Percentiles rank a stretch among this genome's conserved stretches.
phyloP scores from a whole-genome alignment of 139 green algal species.

The Picochlorum sp. region DNA sequence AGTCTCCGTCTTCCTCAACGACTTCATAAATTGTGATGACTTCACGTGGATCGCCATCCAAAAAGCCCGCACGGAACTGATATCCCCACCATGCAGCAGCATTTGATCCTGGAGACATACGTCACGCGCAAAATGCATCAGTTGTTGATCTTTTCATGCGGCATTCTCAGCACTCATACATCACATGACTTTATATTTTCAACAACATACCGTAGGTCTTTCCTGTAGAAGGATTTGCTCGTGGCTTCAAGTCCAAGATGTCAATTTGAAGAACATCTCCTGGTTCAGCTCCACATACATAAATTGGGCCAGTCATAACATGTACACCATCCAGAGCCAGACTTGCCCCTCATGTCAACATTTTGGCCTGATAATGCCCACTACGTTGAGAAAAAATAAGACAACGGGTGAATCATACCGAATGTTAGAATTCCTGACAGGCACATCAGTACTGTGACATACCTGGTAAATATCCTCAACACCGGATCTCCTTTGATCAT shows the following conservation, averaged over 20 bases:
- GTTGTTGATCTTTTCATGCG: too few relatives aligned
- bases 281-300: conserved; percentile 38
- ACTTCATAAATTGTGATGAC: conserved; percentile 55
- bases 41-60: conserved; percentile 33
- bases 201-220: conserved; percentile 24
- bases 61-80: conserved; percentile 39
- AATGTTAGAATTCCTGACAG: not conserved
- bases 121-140: too few relatives aligned
- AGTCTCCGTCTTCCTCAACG: conserved; percentile 12
- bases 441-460: conserved; percentile 7
- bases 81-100: conserved; percentile 52
- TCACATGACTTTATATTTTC: too few relatives aligned
- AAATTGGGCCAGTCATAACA: conserved; percentile 47
- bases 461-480: conserved; percentile 50
- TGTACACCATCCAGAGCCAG: conserved; percentile 51
- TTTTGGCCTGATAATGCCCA: conserved; percentile 9
- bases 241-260: conserved; percentile 43
- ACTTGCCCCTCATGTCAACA: conserved; percentile 25
- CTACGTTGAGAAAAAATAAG: not conserved
- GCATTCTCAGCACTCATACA: too few relatives aligned
- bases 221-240: conserved; percentile 43
- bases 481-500: conserved; percentile 57
- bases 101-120: conserved; percentile 26
- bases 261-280: conserved; percentile 54
- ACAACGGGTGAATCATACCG: too few relatives aligned